Conservation (phyloP, 2,329 filamentous ascomycete genomes). For the Didymella glomerata region DNA sequence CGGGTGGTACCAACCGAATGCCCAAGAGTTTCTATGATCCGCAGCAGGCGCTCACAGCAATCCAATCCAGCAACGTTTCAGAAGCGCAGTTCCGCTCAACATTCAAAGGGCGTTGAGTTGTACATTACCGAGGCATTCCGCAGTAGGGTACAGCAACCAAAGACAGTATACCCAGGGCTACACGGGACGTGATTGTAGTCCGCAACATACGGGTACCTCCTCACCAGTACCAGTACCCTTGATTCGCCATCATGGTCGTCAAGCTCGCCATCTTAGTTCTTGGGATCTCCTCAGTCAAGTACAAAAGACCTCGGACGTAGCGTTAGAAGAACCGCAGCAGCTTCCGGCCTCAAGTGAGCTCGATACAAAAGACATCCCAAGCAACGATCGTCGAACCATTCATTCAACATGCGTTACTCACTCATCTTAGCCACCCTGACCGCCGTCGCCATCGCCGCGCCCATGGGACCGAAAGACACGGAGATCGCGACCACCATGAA, state of each 20-base stretch:
- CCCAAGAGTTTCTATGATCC: neutral
- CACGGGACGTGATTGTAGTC: conserved; percentile 4
- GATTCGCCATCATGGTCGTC: conserved; percentile 2
- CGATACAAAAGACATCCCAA: neutral
- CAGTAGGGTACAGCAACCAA: neutral
- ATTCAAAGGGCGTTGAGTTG: neutral
- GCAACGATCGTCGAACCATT: neutral
- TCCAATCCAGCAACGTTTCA: conserved; percentile 2
- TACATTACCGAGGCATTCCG: neutral
- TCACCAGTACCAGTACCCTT: conserved; percentile 7
- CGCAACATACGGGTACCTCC: conserved; percentile 15
- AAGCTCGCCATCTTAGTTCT: neutral
- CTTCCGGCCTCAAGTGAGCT: neutral
- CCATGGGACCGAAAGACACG: conserved; percentile 16
- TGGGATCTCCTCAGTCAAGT: neutral
- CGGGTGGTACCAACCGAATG: neutral
- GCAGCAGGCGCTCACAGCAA: neutral
- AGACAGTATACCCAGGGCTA: neutral
- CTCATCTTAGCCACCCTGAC: conserved; percentile 25
- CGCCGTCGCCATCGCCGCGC: conserved; percentile 21
- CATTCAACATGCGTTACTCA: conserved; percentile 27
- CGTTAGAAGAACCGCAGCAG: neutral
- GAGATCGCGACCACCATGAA: neutral
- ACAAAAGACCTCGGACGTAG: conserved; percentile 5
- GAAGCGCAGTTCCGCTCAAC: neutral